These are phyloP conservation scores for Candida tammaniensis DNA, from an alignment of 805 yeast genomes.

Conservation along the genomic window DNA sequence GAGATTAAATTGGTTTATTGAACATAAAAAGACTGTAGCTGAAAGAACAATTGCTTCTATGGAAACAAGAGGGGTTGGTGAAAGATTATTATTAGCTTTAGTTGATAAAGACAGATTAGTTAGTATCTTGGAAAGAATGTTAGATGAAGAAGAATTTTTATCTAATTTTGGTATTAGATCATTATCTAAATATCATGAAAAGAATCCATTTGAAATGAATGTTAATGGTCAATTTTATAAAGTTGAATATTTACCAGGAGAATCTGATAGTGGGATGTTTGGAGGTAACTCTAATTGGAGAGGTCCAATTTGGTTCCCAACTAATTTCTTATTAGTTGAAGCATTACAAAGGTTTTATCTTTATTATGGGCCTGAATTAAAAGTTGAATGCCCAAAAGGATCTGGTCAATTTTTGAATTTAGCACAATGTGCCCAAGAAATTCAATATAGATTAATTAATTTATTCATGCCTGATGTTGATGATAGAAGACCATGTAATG, in stretches of 20 bases:
- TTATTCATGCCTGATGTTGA: conserved; percentile 67
- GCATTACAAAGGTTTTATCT: conserved; percentile 82
- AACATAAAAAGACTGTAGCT: conserved; percentile 65
- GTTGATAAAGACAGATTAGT: conserved; percentile 77
- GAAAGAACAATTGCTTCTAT: conserved; percentile 84
- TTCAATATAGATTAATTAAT: conserved; percentile 81
- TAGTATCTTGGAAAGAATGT: conserved; percentile 62
- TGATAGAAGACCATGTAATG: conserved; percentile 75
- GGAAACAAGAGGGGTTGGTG: conserved; percentile 77
- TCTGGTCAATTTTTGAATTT: conserved; percentile 73
- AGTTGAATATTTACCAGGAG: conserved; percentile 81
- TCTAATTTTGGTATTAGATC: conserved; percentile 87
- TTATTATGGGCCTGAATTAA: conserved; percentile 82
- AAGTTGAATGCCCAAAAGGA: conserved; percentile 85
- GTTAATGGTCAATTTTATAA: conserved; percentile 72
- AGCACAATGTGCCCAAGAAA: conserved; percentile 87
- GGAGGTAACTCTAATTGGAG: conserved; percentile 98
- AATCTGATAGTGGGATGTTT: conserved; percentile 88
- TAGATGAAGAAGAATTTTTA: conserved; percentile 83
- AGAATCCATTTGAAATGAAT: conserved; percentile 79
- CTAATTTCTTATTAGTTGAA: conserved; percentile 81
- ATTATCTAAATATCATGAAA: conserved; percentile 78
- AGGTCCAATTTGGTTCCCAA: conserved; percentile 97
- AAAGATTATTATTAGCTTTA: conserved; percentile 72
- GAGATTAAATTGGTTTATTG: conserved; percentile 80